phyloP scores from a whole-genome alignment of 2,329 filamentous ascomycete genomes.

The Drechslera avenae region DNA sequence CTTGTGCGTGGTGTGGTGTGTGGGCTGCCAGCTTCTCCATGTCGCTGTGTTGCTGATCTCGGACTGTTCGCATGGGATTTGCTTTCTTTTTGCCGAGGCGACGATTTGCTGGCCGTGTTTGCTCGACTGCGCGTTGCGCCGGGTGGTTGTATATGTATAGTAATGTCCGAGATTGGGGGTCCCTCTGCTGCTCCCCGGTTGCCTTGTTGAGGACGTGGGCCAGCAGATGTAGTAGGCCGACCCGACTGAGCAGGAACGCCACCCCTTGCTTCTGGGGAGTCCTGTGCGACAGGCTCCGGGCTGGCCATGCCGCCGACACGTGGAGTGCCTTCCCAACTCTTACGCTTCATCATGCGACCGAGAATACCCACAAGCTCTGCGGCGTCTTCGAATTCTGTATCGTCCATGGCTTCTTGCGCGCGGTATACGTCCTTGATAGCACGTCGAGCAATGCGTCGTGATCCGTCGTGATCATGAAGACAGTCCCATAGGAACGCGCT shows the following conservation, averaged over 20 bases:
- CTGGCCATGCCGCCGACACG: constrained; percentile 39
- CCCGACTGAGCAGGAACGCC: constrained; percentile 12
- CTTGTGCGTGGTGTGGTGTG: constrained; percentile 41
- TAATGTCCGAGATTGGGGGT: constrained; percentile 29
- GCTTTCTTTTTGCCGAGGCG: constrained; percentile 26
- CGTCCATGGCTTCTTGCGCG: constrained; percentile 88
- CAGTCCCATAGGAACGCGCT: constrained; percentile 94
- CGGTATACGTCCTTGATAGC: constrained; percentile 92
- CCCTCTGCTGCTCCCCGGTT: constrained; percentile 33
- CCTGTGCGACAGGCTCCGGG: constrained; percentile 34
- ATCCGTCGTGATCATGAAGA: constrained; percentile 77
- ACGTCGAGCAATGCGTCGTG: constrained; percentile 75
- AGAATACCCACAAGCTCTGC: constrained; percentile 85
- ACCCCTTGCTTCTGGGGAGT: constrained; percentile 19
- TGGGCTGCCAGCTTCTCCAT: constrained; percentile 34
- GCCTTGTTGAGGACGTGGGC: constrained; percentile 31
- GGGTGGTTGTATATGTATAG: constrained; percentile 26
- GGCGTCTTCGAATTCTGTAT: constrained; percentile 92
- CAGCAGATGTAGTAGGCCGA: constrained; percentile 14
- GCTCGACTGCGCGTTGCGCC: constrained; percentile 35
- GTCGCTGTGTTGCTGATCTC: constrained; percentile 31
- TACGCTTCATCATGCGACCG: constrained; percentile 83
- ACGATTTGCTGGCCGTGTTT: constrained; percentile 32
- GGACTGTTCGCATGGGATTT: constrained; percentile 37
- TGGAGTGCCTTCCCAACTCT: constrained; percentile 48